Evolutionary conservation across 805 yeast genomes (phyloP).

Genomic region (Candida nemodendra): DNA sequence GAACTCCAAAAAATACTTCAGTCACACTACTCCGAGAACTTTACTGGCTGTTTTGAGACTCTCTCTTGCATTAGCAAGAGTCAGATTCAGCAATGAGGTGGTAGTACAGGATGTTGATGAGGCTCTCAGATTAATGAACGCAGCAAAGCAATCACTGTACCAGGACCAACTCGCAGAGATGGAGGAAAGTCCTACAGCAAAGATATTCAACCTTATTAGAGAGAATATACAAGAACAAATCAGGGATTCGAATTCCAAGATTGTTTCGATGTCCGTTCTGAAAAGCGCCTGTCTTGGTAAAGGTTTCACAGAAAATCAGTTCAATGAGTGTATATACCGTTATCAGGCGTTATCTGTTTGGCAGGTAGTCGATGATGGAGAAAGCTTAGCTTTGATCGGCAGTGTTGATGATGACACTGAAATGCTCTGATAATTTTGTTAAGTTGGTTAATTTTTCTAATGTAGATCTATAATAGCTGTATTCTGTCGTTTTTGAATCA

Average conservation of each 20-base stretch:
- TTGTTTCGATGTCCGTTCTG: constrained; percentile 46
- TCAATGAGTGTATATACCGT: constrained; percentile 71
- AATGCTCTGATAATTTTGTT: constrained; percentile 11
- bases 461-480: constrained; percentile 4
- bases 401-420: constrained; percentile 33
- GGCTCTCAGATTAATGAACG: constrained; percentile 82
- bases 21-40: constrained; percentile 95
- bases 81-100: constrained; percentile 76
- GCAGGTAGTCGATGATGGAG: constrained; percentile 72
- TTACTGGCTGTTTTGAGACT: constrained; percentile 85
- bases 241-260: constrained; percentile 29
- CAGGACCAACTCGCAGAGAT: constrained; percentile 47
- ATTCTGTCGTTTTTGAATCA: too few relatives aligned
- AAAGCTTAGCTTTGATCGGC: constrained; percentile 55
- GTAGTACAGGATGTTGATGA: constrained; percentile 86
- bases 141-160: constrained; percentile 80
- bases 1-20: constrained; percentile 72
- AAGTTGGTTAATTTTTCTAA: background rate
- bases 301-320: constrained; percentile 81
- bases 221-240: constrained; percentile 32
- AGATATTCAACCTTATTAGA: constrained; percentile 70
- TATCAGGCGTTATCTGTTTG: constrained; percentile 72
- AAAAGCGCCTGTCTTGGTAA: constrained; percentile 67
- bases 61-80: constrained; percentile 91
- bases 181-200: constrained; percentile 68